Base-by-base conservation (phyloP, 768 basidiomycete genomes). In the Amanita fuliginea region DNA sequence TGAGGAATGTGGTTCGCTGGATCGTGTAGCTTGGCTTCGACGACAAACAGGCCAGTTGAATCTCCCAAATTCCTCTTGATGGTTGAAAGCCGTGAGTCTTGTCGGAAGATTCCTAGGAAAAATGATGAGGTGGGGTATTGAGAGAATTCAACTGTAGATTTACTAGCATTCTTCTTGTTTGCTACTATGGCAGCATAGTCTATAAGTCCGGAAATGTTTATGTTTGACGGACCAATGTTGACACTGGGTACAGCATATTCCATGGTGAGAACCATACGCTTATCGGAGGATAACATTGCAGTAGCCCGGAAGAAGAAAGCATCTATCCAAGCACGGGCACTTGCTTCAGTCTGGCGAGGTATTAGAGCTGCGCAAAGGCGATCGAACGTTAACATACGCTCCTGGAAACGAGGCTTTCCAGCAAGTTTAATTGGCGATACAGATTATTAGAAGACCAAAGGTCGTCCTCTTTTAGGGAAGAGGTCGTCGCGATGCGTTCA, bases 281-380 rank as follows among this genome's bases (percentile, higher is more conserved):
- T 54, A n/a, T 51, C 45, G 28, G 50, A 30, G 39, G 55, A 46
- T 37, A 61, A 44, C 60, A 61, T 60, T 22, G 59, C 60, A 50
- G 59, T 58, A 35, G 50, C 57, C 28, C 60, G 58, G 43, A 50
- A 59, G 49, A 61, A 46, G 53, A 61, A 56, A 28, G 28, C 9
- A 28, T 28, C 28, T 28, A 56, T 49, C 58, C 57, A 59, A 36
- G 54, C 37, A 28, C 58, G 57, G 28, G 53, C 52, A 52, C 55
- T 46, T 44, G 53, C 54, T 54, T 59, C 58, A 43, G 52, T 54
- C 57, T 59, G 26, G 46, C 18, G 8, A 47, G 45, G 34, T 44
- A 52, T 54, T 33, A 48, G 44, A 51, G 41, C 40, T 34, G 53
- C 42, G 51, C 43, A 28, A 28, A 16, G 46, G 32, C 18, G 36